Conservation (phyloP, 2,329 filamentous ascomycete genomes). For the Leptographium radiaticola region DNA sequence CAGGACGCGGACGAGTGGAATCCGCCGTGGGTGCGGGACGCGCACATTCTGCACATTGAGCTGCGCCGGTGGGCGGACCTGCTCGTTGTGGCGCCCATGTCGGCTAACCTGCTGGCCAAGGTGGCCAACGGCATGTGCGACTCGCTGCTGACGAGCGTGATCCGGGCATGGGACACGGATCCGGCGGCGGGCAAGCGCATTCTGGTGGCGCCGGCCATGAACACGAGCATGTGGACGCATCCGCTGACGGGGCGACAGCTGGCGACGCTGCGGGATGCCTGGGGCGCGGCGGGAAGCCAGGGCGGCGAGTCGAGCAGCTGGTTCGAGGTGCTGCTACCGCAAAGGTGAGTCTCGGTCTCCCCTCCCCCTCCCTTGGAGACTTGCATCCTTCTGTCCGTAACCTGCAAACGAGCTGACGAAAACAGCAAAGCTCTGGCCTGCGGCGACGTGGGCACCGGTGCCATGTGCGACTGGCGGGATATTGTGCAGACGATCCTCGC, state of each 20-base stretch:
- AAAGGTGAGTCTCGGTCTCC: slow-evolving; percentile 26
- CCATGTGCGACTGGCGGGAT: slow-evolving; percentile 69
- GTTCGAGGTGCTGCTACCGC: slow-evolving; percentile 61
- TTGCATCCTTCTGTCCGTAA: not conserved
- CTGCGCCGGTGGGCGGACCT: slow-evolving; percentile 67
- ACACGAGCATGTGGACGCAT: slow-evolving; percentile 81
- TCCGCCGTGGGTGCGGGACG: slow-evolving; percentile 62
- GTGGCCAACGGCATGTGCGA: slow-evolving; percentile 66
- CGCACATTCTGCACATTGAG: slow-evolving; percentile 83
- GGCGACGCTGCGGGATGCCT: slow-evolving; percentile 56
- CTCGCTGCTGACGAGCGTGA: slow-evolving; percentile 57
- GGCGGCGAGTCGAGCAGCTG: slow-evolving; percentile 16
- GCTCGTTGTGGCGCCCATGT: slow-evolving; percentile 67
- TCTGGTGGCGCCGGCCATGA: slow-evolving; percentile 64
- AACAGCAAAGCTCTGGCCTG: slow-evolving; percentile 60
- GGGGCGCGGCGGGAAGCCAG: slow-evolving; percentile 38
- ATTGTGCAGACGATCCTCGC: slow-evolving; percentile 56
- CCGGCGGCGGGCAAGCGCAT: slow-evolving; percentile 51
- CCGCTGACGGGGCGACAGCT: slow-evolving; percentile 68
- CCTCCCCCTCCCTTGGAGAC: no score
- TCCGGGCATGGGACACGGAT: slow-evolving; percentile 80
- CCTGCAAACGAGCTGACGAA: not conserved
- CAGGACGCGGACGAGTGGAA: slow-evolving; percentile 68
- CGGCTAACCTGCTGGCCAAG: slow-evolving; percentile 78
- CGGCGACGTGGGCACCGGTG: slow-evolving; percentile 70